A percentile compares a stretch with the other conserved stretches of the same genome.
phyloP scores from a whole-genome alignment of 2,329 filamentous ascomycete genomes.

The Fusarium sp. region DNA sequence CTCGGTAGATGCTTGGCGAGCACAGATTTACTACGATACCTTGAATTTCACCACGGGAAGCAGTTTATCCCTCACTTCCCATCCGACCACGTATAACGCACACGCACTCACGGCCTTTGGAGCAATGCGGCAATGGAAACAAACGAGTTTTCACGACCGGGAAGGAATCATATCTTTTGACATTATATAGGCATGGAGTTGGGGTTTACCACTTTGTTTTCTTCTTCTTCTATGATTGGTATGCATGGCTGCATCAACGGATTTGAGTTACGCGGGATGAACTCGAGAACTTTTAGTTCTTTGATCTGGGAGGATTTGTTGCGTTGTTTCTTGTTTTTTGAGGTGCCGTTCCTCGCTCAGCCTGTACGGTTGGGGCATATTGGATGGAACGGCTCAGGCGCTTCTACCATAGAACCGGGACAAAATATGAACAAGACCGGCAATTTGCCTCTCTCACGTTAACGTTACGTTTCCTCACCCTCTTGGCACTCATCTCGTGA shows the following conservation, averaged over 20 bases:
- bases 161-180: slow-evolving; percentile 31
- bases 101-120: slow-evolving; percentile 33
- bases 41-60: slow-evolving; percentile 25
- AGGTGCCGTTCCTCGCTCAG: slow-evolving; percentile 2
- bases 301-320: slow-evolving; percentile 27
- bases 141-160: slow-evolving; percentile 15
- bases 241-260: slow-evolving; percentile 39
- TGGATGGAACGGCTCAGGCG: slow-evolving; percentile 27
- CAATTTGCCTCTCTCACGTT: slow-evolving; percentile 31
- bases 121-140: slow-evolving; percentile 33
- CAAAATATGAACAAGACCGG: slow-evolving; percentile 32
- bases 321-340: slow-evolving; percentile 27
- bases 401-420: slow-evolving; percentile 29
- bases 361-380: slow-evolving; percentile 15
- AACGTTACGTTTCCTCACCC: slow-evolving; percentile 1
- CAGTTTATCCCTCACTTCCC: slow-evolving; percentile 16
- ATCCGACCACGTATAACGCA: slow-evolving; percentile 24
- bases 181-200: slow-evolving; percentile 39
- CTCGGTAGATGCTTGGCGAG: slow-evolving; percentile 9
- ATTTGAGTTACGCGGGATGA: slow-evolving; percentile 26
- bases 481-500: slow-evolving; percentile 26
- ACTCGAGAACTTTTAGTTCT: slow-evolving; percentile 18
- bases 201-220: slow-evolving; percentile 24
- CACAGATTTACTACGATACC: slow-evolving; percentile 10
- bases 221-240: slow-evolving; percentile 24